These are phyloP conservation scores for Volvariella surrecta DNA, from an alignment of 1,284 basidiomycete species.

Conservation along the genomic window DNA sequence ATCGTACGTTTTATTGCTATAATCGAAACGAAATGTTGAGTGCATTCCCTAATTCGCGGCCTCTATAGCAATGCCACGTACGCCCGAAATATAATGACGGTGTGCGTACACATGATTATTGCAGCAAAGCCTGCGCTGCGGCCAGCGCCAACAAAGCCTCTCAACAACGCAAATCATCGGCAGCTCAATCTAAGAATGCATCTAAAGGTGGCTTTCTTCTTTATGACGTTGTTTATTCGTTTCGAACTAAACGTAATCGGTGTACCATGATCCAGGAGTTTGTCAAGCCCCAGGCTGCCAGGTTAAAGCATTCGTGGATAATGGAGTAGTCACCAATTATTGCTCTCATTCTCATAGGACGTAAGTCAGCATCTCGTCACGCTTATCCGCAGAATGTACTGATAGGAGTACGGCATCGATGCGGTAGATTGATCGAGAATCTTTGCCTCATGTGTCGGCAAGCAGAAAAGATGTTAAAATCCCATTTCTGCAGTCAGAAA, in stretches of 20 bases:
- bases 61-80: conserved; percentile 34
- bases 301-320: conserved; percentile 30
- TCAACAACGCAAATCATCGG: too few relatives aligned
- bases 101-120: conserved; percentile 42
- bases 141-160: conserved; percentile 6
- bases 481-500: conserved; percentile 47
- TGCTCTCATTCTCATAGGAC: conserved; percentile 41
- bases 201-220: conserved; percentile 11
- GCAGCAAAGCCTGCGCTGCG: conserved; percentile 51
- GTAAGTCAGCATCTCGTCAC: conserved; percentile 19
- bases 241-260: conserved; percentile 2
- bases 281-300: conserved; percentile 47
- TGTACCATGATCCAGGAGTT: conserved; percentile 18
- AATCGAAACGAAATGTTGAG: conserved; percentile 1
- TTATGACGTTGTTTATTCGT: conserved; percentile 6
- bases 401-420: neutral
- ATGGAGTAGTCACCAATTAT: conserved; percentile 29
- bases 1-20: conserved; percentile 20
- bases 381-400: conserved; percentile 1
- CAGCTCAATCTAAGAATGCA: conserved; percentile 9
- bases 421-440: conserved; percentile 32
- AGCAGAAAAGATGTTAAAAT: conserved; percentile 39
- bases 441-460: conserved; percentile 50
- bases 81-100: conserved; percentile 48
- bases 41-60: conserved; percentile 1